phyloP scores from a whole-genome alignment of 495 filamentous ascomycete genomes.

The Letharia columbiana region DNA sequence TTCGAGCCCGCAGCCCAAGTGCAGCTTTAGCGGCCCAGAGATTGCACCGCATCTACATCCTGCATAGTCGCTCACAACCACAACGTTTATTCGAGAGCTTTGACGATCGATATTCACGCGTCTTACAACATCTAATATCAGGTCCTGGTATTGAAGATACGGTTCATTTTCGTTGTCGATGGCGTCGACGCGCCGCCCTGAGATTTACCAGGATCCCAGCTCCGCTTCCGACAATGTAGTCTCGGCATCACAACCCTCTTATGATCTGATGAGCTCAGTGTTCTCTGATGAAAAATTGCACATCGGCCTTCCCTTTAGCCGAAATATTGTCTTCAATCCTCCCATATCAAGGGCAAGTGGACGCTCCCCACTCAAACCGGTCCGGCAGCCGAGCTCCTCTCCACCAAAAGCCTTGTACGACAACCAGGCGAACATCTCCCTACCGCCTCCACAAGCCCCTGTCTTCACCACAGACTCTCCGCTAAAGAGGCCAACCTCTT shows the following conservation, averaged over 20 bases:
- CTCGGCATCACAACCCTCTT: conserved; percentile 43
- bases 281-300: conserved; percentile 37
- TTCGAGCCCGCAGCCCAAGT: not conserved
- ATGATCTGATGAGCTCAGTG: conserved; percentile 26
- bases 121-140: conserved; percentile 8
- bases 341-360: conserved; percentile 41
- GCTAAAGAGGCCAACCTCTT: conserved; percentile 63
- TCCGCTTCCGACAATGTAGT: conserved; percentile 39
- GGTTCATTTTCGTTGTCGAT: conserved; percentile 29
- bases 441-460: conserved; percentile 59
- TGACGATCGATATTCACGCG: conserved; percentile 15
- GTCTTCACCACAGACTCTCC: conserved; percentile 75
- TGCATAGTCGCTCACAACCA: conserved; percentile 10
- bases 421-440: conserved; percentile 48
- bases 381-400: conserved; percentile 39
- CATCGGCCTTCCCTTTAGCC: conserved; percentile 23
- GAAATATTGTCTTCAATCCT: conserved; percentile 48
- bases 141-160: not conserved
- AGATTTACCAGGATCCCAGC: conserved; percentile 56
- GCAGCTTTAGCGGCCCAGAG: not conserved
- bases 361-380: conserved; percentile 51
- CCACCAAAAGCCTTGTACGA: conserved; percentile 33
- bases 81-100: not conserved
- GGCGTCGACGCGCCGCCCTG: conserved; percentile 59
- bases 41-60: conserved; percentile 1